Conservation (phyloP, 768 basidiomycete species). For the Collybia nuda region DNA sequence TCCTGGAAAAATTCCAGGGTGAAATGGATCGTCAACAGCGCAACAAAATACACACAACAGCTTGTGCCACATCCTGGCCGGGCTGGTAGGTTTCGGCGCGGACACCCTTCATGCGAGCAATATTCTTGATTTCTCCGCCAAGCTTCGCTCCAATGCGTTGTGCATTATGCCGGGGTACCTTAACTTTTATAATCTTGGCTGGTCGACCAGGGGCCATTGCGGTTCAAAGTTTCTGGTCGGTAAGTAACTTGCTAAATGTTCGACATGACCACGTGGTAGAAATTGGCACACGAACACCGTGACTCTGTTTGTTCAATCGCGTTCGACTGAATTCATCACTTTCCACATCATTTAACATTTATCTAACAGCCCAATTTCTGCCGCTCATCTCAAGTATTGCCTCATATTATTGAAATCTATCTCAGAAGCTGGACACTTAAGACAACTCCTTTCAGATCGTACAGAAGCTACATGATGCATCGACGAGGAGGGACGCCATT, state of each 20-base stretch:
- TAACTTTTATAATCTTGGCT: constrained; percentile 55
- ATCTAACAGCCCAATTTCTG: neutral
- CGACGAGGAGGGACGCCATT: constrained; percentile 18
- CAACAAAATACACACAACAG: constrained; percentile 52
- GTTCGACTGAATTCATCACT: too few relatives aligned
- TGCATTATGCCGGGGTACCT: constrained; percentile 74
- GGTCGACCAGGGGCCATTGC: constrained; percentile 64
- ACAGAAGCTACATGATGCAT: constrained; percentile 11
- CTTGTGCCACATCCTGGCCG: constrained; percentile 60
- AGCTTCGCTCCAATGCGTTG: constrained; percentile 70
- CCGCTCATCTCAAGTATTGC: too few relatives aligned
- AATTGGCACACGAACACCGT: too few relatives aligned
- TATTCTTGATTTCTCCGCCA: constrained; percentile 52
- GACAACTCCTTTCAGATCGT: neutral
- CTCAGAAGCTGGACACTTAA: neutral
- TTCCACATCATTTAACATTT: too few relatives aligned
- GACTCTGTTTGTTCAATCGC: too few relatives aligned
- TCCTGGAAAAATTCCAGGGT: constrained; percentile 41
- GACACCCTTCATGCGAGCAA: constrained; percentile 49
- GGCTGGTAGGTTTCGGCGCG: constrained; percentile 64
- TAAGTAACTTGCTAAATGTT: too few relatives aligned
- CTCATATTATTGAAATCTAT: too few relatives aligned
- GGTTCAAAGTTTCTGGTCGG: neutral
- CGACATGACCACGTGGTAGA: too few relatives aligned
- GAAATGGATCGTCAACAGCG: neutral